Conservation (phyloP, 140 eudicot species). For the Flaveria floridana region DNA sequence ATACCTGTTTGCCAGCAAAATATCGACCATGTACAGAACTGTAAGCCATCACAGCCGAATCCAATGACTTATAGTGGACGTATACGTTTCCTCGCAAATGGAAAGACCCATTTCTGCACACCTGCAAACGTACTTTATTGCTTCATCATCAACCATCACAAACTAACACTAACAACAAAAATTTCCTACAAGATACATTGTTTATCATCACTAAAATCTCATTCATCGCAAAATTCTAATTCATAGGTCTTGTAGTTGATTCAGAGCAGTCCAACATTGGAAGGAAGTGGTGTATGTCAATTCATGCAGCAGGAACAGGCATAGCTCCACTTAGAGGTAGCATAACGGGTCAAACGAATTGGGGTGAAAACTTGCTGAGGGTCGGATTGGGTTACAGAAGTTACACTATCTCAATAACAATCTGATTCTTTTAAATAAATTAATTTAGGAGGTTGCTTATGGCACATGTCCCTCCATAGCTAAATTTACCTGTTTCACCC, state of each 20-base stretch:
- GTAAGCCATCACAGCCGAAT: constrained; percentile 79
- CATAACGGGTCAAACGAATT: neutral
- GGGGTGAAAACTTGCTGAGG: neutral
- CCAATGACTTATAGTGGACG: constrained; percentile 71
- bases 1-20: constrained; percentile 95
- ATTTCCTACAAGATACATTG: neutral
- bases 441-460: neutral
- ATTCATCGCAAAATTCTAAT: constrained; percentile 2
- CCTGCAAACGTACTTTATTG: constrained; percentile 44
- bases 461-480: neutral
- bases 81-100: constrained; percentile 96
- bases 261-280: neutral
- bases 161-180: constrained; percentile 11
- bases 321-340: constrained; percentile 22
- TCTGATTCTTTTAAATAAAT: neutral
- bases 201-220: neutral
- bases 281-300: neutral
- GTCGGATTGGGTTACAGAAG: neutral
- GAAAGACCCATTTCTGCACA: constrained; percentile 84
- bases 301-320: constrained; percentile 12
- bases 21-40: constrained; percentile 81
- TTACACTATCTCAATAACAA: neutral
- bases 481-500: neutral
- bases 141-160: constrained; percentile 21
- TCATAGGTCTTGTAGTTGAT: neutral